Base-by-base conservation (phyloP, 1,139 yeast species). In the Blastobotrys indianensis region DNA sequence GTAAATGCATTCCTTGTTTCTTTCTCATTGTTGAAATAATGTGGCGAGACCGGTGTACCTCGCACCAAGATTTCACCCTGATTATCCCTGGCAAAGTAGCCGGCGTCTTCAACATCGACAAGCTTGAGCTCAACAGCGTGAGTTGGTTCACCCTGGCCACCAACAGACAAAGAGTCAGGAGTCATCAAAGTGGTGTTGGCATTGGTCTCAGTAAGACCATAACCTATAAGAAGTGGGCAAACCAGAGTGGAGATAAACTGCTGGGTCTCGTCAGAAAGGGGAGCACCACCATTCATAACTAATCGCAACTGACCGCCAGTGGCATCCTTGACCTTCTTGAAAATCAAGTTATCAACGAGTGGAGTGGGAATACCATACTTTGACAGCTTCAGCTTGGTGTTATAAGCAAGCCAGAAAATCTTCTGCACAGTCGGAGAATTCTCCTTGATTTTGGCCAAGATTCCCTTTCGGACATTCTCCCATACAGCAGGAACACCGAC, bases 401-500 rank as follows among this genome's bases (percentile, higher is more conserved):
- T 75, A 68, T 73, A 88, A 11, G 96, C 94, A 35, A 79, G 74
- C 98, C 98, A 94, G 66, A 92, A 94, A 39, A 92, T 59, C 65
- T 78, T 85, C 68, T 88, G 96, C 35, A 79, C 75, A 32, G 83
- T 56, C 12, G 79, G 59, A 11, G 96, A 85, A 60, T 76, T 76
- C 58, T 79, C 77, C 54, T 74, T 72, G 51, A 94, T 76, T 69
- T 90, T 90, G 46, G 79, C 77, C 53, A 86, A 57, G 50, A 92
- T 85, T 48, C 98, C 99, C 72, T 92, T 92, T 68, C 94, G 83
- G 51, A 92, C 87, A 29, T 84, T 77, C 72, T 92, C 99, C 96
- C 97, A 94, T 46, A 92, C 97, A 2, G 98, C 96, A 12, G 98
- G 97, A 47, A 94, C 98, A 65, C 96, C 98, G 54, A 88, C 96